Evolutionary conservation across 805 yeast genomes (phyloP), one percentile per base, ranked within the genome.

Genomic region (Teunomyces stri): DNA sequence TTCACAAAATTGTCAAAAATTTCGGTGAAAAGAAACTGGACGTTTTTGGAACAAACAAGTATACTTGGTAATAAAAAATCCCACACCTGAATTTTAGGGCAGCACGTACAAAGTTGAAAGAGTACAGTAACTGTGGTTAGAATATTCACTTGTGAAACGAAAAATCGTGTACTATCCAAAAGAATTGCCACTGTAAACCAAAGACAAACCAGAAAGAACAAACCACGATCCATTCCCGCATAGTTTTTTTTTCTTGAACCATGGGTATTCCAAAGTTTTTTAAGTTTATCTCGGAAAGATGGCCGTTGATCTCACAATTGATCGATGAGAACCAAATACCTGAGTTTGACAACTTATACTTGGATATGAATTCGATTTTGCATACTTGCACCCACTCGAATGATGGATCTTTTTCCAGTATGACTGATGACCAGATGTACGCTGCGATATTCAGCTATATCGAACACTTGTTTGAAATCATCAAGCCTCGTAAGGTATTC

Each of bases 301-400:
- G 98, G 97, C 99, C 99, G 28, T 76, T 87, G 75, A 90, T 91
- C 55, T 85, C 95, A 9, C 96, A 90, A 67, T 73, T 83, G 60
- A 83, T 92, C 53, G 72, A 67, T 45, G 89, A 85, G 56, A 76
- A 79, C 44, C 89, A 87, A 57, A 81, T 91, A 50, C 95, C 97
- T 3, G 97, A 91, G 65, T 94, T 89, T 65, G 99, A 94, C 66
- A 92, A 92, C 61, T 74, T 94, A 52, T 94, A 94, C 60, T 79
- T 94, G 54, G 99, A 94, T 72, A 94, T 94, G 99, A 94, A 94
- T 70, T 90, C 98, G 20, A 94, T 94, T 69, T 70, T 94, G 54
- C 99, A 87, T 56, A 89, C 82, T 21, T 90, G 98, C 70, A 90
- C 99, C 2, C 97, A 90, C 69, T 81, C 89, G 31, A 87, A 87